A percentile compares a stretch with the other conserved stretches of the same genome.
These are phyloP conservation scores for Fulvia fulva DNA, from an alignment of 2,329 filamentous ascomycete genomes.

Conservation along the genomic window DNA sequence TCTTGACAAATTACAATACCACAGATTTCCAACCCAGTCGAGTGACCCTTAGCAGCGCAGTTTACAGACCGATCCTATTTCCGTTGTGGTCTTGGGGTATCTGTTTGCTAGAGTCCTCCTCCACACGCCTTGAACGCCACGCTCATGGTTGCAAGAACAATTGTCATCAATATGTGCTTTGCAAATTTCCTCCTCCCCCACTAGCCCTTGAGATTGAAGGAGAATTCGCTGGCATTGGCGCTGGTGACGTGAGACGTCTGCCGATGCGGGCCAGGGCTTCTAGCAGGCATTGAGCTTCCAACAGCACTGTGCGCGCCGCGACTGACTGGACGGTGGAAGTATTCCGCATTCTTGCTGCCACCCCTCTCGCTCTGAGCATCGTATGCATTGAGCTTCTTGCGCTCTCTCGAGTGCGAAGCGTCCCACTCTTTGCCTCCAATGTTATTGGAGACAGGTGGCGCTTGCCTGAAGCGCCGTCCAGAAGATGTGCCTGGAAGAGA, in stretches of 20 bases:
- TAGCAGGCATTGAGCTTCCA: conserved; percentile 8
- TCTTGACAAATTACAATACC: not conserved
- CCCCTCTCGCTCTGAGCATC: conserved; percentile 22
- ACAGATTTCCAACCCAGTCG: not conserved
- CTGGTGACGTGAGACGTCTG: conserved; percentile 12
- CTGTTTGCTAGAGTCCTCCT: not conserved
- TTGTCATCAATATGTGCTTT: not conserved
- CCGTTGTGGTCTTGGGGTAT: not conserved
- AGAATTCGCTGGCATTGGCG: conserved; percentile 23
- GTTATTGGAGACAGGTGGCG: conserved; percentile 33
- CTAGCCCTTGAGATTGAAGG: conserved; percentile 16
- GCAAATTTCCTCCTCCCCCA: not conserved
- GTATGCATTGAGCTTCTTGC: conserved; percentile 20
- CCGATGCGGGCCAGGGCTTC: conserved; percentile 10
- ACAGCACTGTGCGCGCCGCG: conserved; percentile 4
- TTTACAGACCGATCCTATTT: not conserved
- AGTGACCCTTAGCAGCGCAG: not conserved
- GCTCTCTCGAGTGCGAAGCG: conserved; percentile 12
- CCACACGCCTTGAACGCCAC: not conserved
- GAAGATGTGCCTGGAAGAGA: conserved; percentile 16
- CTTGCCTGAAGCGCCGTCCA: conserved; percentile 32
- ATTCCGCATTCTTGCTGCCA: conserved; percentile 10
- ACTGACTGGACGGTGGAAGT: conserved; percentile 11
- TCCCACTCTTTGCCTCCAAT: conserved; percentile 36
- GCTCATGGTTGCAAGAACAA: not conserved